These are phyloP conservation scores for Lactarius psammicola DNA, from an alignment of 768 basidiomycete species.

Conservation along the genomic window DNA sequence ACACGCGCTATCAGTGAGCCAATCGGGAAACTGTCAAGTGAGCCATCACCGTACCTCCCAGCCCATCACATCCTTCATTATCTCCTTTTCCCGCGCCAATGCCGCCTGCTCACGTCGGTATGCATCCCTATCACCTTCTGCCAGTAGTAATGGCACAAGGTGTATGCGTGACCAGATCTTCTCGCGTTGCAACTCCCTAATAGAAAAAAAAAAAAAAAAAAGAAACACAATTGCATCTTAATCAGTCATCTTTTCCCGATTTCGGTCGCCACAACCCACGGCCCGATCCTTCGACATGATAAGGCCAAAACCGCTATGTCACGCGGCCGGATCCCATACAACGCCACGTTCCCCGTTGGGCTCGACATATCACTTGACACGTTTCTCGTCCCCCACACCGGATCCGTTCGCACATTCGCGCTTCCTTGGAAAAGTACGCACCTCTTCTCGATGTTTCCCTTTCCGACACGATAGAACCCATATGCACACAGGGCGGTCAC, in stretches of 20 bases:
- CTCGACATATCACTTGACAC: conserved; percentile 50
- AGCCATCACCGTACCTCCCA: conserved; percentile 75
- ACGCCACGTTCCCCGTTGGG: conserved; percentile 69
- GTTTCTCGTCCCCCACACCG: conserved; percentile 67
- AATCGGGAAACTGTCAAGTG: conserved; percentile 32
- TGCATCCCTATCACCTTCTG: conserved; percentile 89
- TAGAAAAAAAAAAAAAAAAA: neutral
- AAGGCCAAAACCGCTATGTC: conserved; percentile 40
- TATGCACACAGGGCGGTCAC: conserved; percentile 82
- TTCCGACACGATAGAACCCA: conserved; percentile 89
- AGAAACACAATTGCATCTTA: conserved; percentile 5
- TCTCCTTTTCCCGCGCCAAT: conserved; percentile 73
- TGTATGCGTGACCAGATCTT: conserved; percentile 95
- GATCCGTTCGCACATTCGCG: conserved; percentile 15
- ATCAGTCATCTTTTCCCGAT: conserved; percentile 25
- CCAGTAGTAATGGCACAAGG: conserved; percentile 86
- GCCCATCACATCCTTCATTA: conserved; percentile 91
- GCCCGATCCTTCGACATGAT: conserved; percentile 39
- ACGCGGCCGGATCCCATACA: conserved; percentile 62
- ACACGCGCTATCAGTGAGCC: conserved; percentile 29
- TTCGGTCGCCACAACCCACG: conserved; percentile 21
- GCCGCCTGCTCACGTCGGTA: conserved; percentile 82
- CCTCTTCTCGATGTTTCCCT: conserved; percentile 92
- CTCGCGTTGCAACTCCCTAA: conserved; percentile 90
- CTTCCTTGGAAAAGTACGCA: conserved; percentile 43